phyloP scores from a whole-genome alignment of 371 early-diverging fungal genomes.

The Zopfochytrium polystomum region DNA sequence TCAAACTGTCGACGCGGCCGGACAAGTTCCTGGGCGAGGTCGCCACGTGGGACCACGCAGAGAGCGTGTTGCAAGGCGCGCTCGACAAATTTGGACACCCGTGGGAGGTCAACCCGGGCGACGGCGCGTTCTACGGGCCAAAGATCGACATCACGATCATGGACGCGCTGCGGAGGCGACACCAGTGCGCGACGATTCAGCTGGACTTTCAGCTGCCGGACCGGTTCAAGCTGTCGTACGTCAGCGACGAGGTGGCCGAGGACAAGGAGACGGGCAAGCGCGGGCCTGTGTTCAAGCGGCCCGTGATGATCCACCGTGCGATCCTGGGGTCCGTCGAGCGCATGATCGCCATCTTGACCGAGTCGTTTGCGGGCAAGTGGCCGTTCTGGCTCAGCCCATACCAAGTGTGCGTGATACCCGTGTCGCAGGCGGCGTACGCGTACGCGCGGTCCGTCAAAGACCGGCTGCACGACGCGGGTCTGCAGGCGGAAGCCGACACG shows the following conservation, averaged over 20 bases:
- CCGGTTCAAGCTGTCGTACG: conserved; percentile 82
- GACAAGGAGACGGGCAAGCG: neutral
- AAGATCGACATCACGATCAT: conserved; percentile 64
- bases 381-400: conserved; percentile 71
- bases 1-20: conserved; percentile 65
- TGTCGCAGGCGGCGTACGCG: conserved; percentile 13
- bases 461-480: conserved; percentile 54
- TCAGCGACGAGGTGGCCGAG: conserved; percentile 34
- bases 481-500: conserved; percentile 85
- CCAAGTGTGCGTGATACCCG: conserved; percentile 58
- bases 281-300: conserved; percentile 40
- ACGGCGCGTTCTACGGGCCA: conserved; percentile 68
- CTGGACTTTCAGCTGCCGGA: conserved; percentile 90
- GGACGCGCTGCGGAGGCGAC: conserved; percentile 55
- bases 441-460: conserved; percentile 43
- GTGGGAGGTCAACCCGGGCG: conserved; percentile 54
- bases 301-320: conserved; percentile 96
- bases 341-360: conserved; percentile 92
- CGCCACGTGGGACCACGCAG: conserved; percentile 60
- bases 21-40: conserved; percentile 51
- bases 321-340: conserved; percentile 92
- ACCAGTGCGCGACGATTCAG: conserved; percentile 69
- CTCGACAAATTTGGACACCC: conserved; percentile 39
- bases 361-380: conserved; percentile 83
- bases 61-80: conserved; percentile 48